Base-by-base conservation (phyloP, 2,329 filamentous ascomycete genomes). In the Epicoccum sorghinum region DNA sequence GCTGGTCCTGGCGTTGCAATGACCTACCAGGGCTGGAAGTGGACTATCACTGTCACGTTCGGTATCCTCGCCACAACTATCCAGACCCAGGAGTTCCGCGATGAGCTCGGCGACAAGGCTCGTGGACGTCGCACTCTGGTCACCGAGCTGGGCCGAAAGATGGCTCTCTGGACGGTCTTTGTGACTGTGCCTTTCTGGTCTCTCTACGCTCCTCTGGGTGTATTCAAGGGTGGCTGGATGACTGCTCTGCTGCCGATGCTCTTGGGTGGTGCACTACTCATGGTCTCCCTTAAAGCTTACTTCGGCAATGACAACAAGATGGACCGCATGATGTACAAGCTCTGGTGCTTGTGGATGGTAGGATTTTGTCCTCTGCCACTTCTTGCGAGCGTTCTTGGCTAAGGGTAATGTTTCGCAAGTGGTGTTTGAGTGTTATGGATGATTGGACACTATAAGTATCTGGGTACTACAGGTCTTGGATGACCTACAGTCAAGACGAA, bases 51-150 rank as follows among this genome's bases (percentile, higher is more conserved):
- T 0, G 47, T 60, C 1, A 42, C 56, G 1, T 18, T 55, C 13
- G 56, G 58, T 3, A 61, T 75, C 7, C 67, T 78, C 14, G 52
- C 67, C 10, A 75, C 72, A 0, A 78, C 75, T 0, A 67, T 78
- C 43, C 76, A 78, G 14, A 57, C 72, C 1, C 74, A 77, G 41
- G 77, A 78, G 44, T 58, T 78, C 13, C 67, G 74, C 5, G 76
- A 78, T 39, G 68, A 61, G 35, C 53, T 45, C 6, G 63, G 63
- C 14, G 60, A 64, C 24, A 47, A 37, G 86, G 81, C 93, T 91
- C 50, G 89, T 91, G 55, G 90, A 89, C 22, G 90, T 91, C 53
- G 89, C 91, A 68, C 90, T 84, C 85, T 92, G 90, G 78, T 90
- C 87, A 83, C 92, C 88, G 79, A 92, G 89, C 77, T 93, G 91